A percentile compares a stretch with the other conserved stretches of the same genome.
Evolutionary conservation across 768 basidiomycete genomes (phyloP).

Genomic region (Leccinum obscurum): DNA sequence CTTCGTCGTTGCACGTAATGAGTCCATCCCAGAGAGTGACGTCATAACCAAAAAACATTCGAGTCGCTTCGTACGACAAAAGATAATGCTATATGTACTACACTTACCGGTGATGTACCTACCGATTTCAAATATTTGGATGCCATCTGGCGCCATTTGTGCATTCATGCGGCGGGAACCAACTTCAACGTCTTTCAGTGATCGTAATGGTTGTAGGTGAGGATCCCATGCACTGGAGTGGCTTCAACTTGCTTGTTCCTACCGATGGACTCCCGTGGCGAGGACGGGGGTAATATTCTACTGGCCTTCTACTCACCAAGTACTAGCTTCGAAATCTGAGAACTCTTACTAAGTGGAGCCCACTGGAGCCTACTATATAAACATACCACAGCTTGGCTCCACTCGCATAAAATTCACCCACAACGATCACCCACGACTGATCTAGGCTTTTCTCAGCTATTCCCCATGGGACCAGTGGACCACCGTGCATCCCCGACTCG

Average conservation of each 20-base stretch:
- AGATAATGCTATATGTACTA: not conserved
- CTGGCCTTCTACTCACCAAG: not conserved
- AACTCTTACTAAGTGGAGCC: not conserved
- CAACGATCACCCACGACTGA: not conserved
- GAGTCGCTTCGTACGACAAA: not conserved
- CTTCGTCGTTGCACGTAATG: constrained; percentile 20
- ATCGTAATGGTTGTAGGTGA: not conserved
- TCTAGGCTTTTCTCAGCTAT: not conserved
- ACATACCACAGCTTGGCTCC: not conserved
- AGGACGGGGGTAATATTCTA: not conserved
- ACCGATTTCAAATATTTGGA: not conserved
- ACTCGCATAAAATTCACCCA: not conserved
- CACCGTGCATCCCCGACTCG: not conserved
- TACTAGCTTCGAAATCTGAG: not conserved
- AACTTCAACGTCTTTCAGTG: not conserved
- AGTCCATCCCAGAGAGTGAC: constrained; percentile 16
- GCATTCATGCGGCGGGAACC: constrained; percentile 7
- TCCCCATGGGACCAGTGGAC: not conserved
- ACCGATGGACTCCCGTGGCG: no score
- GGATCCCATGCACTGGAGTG: not conserved
- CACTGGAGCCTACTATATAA: not conserved
- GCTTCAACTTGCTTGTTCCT: not conserved
- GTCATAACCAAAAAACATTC: constrained; percentile 5
- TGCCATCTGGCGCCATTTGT: not conserved
- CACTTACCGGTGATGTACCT: constrained; percentile 12